These are phyloP conservation scores for Xylona heveae DNA, from an alignment of 495 filamentous ascomycete genomes.

Conservation along the genomic window DNA sequence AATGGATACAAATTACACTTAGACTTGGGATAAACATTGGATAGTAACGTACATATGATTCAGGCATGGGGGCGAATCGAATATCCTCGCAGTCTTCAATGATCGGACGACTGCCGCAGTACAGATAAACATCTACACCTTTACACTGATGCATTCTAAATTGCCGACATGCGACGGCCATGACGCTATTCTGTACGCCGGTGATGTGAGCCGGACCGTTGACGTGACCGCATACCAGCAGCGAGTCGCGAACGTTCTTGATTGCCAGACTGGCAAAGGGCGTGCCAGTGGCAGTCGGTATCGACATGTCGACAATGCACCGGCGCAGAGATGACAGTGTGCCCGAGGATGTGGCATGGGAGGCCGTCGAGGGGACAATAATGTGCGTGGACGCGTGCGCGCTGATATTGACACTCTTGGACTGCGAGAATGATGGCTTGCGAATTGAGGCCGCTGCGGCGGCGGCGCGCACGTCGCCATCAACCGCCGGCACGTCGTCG, in stretches of 20 bases:
- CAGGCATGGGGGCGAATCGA: constrained; percentile 56
- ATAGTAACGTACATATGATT: constrained; percentile 34
- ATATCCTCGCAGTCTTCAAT: constrained; percentile 73
- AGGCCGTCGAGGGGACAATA: constrained; percentile 46
- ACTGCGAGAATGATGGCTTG: constrained; percentile 35
- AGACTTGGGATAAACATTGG: neutral
- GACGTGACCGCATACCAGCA: constrained; percentile 60
- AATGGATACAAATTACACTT: neutral
- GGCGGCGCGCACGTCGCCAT: too few species aligned
- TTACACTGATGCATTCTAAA: constrained; percentile 77
- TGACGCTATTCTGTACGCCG: constrained; percentile 41
- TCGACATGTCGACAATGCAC: constrained; percentile 63
- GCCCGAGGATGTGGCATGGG: constrained; percentile 43
- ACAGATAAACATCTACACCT: constrained; percentile 61
- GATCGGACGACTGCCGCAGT: constrained; percentile 66
- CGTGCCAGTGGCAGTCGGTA: constrained; percentile 33
- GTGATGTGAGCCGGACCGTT: constrained; percentile 69
- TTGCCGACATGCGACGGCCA: constrained; percentile 62
- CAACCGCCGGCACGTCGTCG: too few species aligned
- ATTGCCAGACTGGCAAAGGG: constrained; percentile 58
- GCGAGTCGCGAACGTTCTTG: constrained; percentile 40
- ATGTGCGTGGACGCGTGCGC: constrained; percentile 43
- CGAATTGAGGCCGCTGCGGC: constrained; percentile 15
- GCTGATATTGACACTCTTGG: constrained; percentile 39
- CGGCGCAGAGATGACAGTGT: constrained; percentile 46